Conservation (phyloP, 768 basidiomycete species). For the Chalciporus sphaerocephalus region DNA sequence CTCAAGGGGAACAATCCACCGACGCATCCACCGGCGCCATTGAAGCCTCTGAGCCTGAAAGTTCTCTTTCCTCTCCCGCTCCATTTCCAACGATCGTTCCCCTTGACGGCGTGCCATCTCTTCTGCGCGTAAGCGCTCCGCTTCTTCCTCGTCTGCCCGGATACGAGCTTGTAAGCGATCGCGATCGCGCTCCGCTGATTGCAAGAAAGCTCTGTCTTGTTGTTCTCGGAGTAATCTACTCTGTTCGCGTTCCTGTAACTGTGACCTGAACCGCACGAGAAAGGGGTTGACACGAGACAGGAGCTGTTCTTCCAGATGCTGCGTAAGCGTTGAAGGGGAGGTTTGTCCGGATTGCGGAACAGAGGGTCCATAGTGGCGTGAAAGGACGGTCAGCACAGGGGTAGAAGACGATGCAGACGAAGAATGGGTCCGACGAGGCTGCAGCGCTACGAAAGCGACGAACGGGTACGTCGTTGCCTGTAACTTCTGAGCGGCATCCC, state of each 20-base stretch:
- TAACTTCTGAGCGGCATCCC: constrained; percentile 70
- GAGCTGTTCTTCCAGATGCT: constrained; percentile 66
- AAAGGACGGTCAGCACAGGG: constrained; percentile 72
- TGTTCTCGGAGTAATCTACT: constrained; percentile 69
- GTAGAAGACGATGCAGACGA: constrained; percentile 33
- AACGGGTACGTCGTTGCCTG: constrained; percentile 91
- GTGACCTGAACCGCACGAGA: constrained; percentile 56
- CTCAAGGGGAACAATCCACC: constrained; percentile 38
- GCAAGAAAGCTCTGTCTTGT: constrained; percentile 76
- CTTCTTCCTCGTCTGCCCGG: constrained; percentile 38
- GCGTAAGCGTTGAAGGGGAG: constrained; percentile 55
- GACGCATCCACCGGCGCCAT: constrained; percentile 61
- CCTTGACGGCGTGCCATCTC: constrained; percentile 29
- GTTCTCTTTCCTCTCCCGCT: constrained; percentile 34
- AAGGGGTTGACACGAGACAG: constrained; percentile 79
- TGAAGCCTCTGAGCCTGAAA: constrained; percentile 38
- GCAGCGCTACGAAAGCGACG: constrained; percentile 85
- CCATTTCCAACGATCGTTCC: constrained; percentile 35
- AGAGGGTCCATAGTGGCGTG: constrained; percentile 73
- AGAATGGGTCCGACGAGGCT: constrained; percentile 53
- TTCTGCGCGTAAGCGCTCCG: constrained; percentile 33
- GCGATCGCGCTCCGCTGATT: constrained; percentile 59
- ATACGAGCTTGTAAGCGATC: constrained; percentile 61
- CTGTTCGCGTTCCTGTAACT: constrained; percentile 45
- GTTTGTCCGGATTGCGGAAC: constrained; percentile 51